A percentile compares a stretch with the other conserved stretches of the same genome.
Conservation (phyloP, 768 basidiomycete genomes). For the Nidularia sp. region DNA sequence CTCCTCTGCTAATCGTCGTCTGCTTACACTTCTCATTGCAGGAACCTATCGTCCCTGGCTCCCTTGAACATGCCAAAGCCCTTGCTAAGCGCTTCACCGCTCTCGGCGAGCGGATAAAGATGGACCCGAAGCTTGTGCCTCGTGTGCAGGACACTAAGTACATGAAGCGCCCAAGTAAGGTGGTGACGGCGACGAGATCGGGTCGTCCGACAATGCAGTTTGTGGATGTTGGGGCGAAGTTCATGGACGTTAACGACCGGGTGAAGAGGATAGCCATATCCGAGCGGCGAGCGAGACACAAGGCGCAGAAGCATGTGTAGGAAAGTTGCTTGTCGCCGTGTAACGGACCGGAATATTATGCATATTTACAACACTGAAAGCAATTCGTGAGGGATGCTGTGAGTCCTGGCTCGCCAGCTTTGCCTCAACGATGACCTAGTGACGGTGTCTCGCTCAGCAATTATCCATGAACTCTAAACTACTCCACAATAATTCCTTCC, state of each 20-base stretch:
- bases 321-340: too few species aligned
- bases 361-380: too few species aligned
- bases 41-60: constrained; percentile 61
- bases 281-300: too few species aligned
- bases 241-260: constrained; percentile 54
- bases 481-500: constrained; percentile 23
- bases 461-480: too few species aligned
- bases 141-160: constrained; percentile 28
- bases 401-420: too few species aligned
- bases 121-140: constrained; percentile 33
- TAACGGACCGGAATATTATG: too few species aligned
- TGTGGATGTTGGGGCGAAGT: constrained; percentile 71
- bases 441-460: too few species aligned
- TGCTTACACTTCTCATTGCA: constrained; percentile 17
- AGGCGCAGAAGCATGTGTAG: too few species aligned
- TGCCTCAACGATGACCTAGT: too few species aligned
- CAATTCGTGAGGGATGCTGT: too few species aligned
- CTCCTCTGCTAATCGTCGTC: background rate
- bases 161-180: constrained; percentile 29
- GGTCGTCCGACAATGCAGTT: constrained; percentile 61
- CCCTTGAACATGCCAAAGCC: constrained; percentile 44
- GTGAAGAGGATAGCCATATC: constrained; percentile 45
- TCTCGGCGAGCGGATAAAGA: constrained; percentile 28
- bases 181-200: constrained; percentile 30
- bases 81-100: constrained; percentile 30